phyloP scores from a whole-genome alignment of 129 eudicot genomes.

The carrot (Daucus carota) region DNA sequence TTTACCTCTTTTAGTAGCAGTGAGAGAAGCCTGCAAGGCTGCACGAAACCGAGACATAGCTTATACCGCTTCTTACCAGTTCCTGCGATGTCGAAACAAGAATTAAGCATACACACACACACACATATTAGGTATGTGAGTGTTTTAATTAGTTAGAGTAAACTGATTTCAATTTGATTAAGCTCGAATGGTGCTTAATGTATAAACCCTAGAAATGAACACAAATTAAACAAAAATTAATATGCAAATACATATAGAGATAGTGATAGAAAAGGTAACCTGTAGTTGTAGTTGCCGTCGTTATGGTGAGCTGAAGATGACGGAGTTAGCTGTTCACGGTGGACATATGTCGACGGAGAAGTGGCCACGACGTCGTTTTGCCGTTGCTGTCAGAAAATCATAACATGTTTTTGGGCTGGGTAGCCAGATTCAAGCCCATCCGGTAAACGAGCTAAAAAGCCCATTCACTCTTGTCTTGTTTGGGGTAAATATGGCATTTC shows the following conservation, averaged over 20 bases:
- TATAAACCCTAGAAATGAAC: neutral
- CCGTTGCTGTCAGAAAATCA: neutral
- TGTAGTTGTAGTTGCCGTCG: neutral
- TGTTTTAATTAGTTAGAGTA: neutral
- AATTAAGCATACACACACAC: neutral
- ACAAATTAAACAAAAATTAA: neutral
- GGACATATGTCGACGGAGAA: neutral
- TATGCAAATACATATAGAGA: neutral
- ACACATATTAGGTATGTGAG: neutral
- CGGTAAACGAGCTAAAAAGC: no score
- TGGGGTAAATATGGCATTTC: neutral
- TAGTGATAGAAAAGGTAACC: neutral
- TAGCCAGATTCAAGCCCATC: neutral
- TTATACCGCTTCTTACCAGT: neutral
- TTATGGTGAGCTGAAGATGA: neutral
- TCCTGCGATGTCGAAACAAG: neutral
- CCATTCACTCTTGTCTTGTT: no score
- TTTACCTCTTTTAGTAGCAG: conserved; percentile 85
- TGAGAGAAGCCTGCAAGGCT: conserved; percentile 69
- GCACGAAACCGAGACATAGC: conserved; percentile 75
- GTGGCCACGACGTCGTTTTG: neutral
- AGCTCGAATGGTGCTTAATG: neutral
- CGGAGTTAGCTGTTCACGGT: neutral
- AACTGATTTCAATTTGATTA: neutral
- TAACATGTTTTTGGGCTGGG: neutral